A percentile compares a stretch with the other conserved stretches of the same genome.
Conservation (phyloP, 139 green algal species). For the Volvox africanus region DNA sequence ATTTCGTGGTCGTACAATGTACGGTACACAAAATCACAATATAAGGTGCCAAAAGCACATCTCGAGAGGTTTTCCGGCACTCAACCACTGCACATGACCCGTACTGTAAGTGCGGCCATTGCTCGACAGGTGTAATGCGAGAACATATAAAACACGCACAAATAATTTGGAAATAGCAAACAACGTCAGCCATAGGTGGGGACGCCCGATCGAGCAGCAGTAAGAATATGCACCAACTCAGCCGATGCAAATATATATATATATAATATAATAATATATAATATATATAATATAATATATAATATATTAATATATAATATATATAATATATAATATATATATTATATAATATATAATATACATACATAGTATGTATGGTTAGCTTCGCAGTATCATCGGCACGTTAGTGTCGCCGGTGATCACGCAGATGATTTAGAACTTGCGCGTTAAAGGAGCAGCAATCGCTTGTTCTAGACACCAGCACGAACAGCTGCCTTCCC, state of each 20-base stretch:
- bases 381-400: no score
- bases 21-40: no score
- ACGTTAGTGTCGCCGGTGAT: no score
- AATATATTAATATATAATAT: neutral
- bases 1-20: no score
- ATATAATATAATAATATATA: neutral
- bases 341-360: neutral
- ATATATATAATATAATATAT: neutral
- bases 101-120: neutral
- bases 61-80: no score
- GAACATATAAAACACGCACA: neutral
- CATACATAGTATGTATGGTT: no score
- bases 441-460: no score
- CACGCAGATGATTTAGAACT: no score
- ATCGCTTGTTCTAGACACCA: no score
- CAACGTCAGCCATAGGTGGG: neutral
- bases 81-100: no score
- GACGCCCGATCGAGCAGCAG: neutral
- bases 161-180: neutral
- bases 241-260: neutral
- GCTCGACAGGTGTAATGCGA: neutral
- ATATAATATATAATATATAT: neutral
- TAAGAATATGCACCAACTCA: neutral
- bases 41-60: no score
- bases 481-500: no score